phyloP scores from a whole-genome alignment of 2,329 filamentous ascomycete species.

The Colletotrichum caudatum region DNA sequence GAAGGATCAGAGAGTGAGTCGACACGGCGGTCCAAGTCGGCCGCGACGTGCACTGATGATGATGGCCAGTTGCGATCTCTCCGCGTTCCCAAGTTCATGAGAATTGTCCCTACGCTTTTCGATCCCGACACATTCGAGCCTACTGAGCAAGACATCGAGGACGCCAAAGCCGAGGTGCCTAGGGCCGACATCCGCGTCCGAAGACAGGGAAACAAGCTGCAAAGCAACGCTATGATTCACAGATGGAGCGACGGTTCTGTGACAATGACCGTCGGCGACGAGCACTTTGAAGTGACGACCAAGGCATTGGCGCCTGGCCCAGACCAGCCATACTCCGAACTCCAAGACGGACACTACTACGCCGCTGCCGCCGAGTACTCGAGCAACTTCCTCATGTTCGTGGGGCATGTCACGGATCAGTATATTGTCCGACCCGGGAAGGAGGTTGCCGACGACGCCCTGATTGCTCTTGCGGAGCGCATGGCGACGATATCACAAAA shows the following conservation, averaged over 20 bases:
- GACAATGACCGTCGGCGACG: conserved; percentile 79
- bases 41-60: conserved; percentile 17
- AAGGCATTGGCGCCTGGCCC: conserved; percentile 75
- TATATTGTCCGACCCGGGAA: conserved; percentile 77
- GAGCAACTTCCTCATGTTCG: conserved; percentile 76
- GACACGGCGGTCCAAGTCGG: neutral
- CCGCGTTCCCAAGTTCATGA: conserved; percentile 79
- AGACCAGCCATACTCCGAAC: conserved; percentile 71
- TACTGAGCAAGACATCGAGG: conserved; percentile 64
- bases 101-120: conserved; percentile 76
- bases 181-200: conserved; percentile 78
- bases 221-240: conserved; percentile 81
- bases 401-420: conserved; percentile 81
- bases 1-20: conserved; percentile 75
- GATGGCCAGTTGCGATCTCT: conserved; percentile 73
- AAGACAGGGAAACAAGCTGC: conserved; percentile 73
- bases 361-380: conserved; percentile 77
- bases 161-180: conserved; percentile 66
- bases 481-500: conserved; percentile 73
- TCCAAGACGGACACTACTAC: conserved; percentile 81
- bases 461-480: conserved; percentile 74
- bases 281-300: conserved; percentile 80
- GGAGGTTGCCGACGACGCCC: conserved; percentile 76
- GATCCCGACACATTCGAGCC: conserved; percentile 74
- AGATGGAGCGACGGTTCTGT: conserved; percentile 85